Base-by-base conservation (phyloP, 2,329 filamentous ascomycete genomes). In the Botryotinia narcissicola region DNA sequence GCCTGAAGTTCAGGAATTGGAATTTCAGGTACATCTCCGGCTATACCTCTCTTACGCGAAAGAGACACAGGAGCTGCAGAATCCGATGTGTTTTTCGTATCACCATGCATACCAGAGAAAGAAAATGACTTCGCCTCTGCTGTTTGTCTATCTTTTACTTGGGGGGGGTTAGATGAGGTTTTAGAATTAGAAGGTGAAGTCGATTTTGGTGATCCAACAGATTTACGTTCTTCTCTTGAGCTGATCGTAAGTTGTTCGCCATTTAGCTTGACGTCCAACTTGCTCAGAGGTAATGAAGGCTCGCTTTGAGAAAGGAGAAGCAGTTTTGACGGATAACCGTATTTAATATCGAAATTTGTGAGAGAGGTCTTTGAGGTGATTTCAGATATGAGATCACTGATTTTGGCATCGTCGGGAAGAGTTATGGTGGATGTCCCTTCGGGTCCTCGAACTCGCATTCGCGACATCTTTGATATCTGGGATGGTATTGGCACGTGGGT, bases 321-420 rank as follows among this genome's bases (percentile, higher is more conserved):
- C 0, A 89, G 85, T 79, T 91, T 90, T 37, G 93, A 91, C 0
- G 95, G 95, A 78, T 92, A 97, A 51, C 94, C 94, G 83, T 92
- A 93, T 85, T 96, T 97, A 75, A 97, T 84, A 61, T 92, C 88
- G 79, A 95, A 94, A 22, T 86, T 85, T 10, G 85, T 79, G 25
- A 95, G 85, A 7, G 88, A 88, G 2, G 92, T 93, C 79, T 89
- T 88, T 68, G 87, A 83, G 70, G 86, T 86, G 78, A 95, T 90
- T 68, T 88, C 84, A 6, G 85, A 80, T 64, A 91, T 84, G 1
- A 95, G 85, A 71, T 90, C 85, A 66, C 83, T 84, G 63, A 93
- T 86, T 5, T 89, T 92, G 70, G 93, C 91, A 75, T 88, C 84
- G 72, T 94, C 90, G 51, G 89, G 85, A 42, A 97, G 84, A 25